Evolutionary conservation across 176 grass and related monocot species (phyloP).

Genomic region (Elaeis guineensis): DNA sequence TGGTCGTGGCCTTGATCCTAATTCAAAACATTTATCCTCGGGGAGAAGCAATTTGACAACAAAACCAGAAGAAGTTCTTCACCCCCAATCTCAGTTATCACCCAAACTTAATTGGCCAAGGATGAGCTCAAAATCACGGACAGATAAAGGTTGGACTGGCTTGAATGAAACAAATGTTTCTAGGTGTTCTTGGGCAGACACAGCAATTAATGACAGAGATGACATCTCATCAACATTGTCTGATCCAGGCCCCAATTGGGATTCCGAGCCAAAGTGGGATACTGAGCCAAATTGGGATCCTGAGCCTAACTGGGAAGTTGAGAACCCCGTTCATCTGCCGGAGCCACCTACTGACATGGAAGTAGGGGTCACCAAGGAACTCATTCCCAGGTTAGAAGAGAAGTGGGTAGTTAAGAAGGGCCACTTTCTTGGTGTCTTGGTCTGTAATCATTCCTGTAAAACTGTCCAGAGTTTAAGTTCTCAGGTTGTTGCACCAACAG

Average conservation of each 20-base stretch:
- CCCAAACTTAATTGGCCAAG: too few relatives aligned
- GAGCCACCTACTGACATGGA: constrained; percentile 19
- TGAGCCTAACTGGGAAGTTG: constrained; percentile 18
- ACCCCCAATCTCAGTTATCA: too few relatives aligned
- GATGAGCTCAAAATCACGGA: too few relatives aligned
- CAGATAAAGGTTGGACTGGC: too few relatives aligned
- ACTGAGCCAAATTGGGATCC: constrained; percentile 8
- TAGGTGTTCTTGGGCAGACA: not conserved
- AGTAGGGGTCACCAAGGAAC: constrained; percentile 5
- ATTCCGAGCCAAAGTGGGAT: not conserved
- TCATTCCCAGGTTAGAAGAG: constrained; percentile 22
- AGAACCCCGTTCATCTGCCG: not conserved
- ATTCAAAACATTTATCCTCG: too few relatives aligned
- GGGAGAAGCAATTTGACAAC: too few relatives aligned
- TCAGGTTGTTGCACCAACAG: constrained; percentile 69
- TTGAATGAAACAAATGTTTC: constrained; percentile 1
- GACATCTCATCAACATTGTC: not conserved
- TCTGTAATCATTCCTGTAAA: constrained; percentile 86
- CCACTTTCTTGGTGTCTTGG: constrained; percentile 73
- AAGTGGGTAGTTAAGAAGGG: constrained; percentile 59
- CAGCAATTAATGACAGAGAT: not conserved
- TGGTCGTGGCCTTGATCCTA: too few relatives aligned
- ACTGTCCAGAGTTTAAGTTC: constrained; percentile 70
- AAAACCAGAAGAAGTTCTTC: too few relatives aligned
- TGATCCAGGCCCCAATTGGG: too few relatives aligned